Evolutionary conservation across 768 basidiomycete species (phyloP).

Genomic region (Pleurotus pulmonarius): DNA sequence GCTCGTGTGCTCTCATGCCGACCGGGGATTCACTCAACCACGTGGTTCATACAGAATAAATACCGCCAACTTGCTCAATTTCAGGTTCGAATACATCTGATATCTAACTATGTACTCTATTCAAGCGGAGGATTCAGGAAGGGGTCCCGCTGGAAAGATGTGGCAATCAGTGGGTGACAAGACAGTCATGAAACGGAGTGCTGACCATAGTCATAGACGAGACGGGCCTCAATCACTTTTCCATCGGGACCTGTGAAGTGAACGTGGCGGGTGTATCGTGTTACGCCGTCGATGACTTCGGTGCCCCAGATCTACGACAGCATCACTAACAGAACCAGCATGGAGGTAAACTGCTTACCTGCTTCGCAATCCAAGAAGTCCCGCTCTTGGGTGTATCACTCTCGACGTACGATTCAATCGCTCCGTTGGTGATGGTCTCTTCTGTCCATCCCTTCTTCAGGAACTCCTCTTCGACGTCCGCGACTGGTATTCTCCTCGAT

Average conservation of each 20-base stretch:
- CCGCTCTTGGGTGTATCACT: constrained; percentile 64
- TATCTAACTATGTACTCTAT: too few species aligned
- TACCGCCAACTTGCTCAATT: too few species aligned
- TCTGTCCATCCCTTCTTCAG: constrained; percentile 38
- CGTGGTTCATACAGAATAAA: too few species aligned
- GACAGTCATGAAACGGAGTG: constrained; percentile 2
- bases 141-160: too few species aligned
- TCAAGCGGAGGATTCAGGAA: too few species aligned
- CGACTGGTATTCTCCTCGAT: constrained; percentile 45
- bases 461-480: constrained; percentile 42
- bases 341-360: constrained; percentile 35
- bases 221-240: constrained; percentile 50
- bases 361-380: constrained; percentile 57
- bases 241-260: constrained; percentile 59
- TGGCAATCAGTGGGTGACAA: not conserved
- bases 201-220: constrained; percentile 72
- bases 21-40: too few species aligned
- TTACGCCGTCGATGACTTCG: constrained; percentile 52
- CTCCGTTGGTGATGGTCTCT: constrained; percentile 37
- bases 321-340: not conserved
- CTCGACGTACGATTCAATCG: constrained; percentile 44
- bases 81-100: too few species aligned
- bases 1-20: too few species aligned
- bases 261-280: constrained; percentile 58
- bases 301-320: constrained; percentile 56